Evolutionary conservation across 495 filamentous ascomycete genomes (phyloP).

Genomic region (Hypomontagnella monticulosa): DNA sequence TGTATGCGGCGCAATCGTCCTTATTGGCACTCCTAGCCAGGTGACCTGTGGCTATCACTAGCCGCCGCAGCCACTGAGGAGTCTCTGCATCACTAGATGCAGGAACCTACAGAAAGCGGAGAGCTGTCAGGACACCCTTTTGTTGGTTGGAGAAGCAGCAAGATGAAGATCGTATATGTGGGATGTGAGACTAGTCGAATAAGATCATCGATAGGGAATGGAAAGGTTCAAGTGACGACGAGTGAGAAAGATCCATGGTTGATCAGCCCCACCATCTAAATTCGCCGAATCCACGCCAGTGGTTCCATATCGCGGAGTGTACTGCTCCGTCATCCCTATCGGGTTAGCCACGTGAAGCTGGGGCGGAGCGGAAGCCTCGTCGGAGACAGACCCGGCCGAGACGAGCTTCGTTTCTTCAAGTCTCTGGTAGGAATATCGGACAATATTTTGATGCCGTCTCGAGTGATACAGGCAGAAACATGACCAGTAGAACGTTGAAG

Average conservation of each 20-base stretch:
- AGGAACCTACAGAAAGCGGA: constrained; percentile 17
- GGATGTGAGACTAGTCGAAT: background rate
- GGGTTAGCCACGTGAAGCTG: constrained; percentile 40
- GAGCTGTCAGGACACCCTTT: background rate
- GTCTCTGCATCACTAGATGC: constrained; percentile 25
- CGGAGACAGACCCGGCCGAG: constrained; percentile 25
- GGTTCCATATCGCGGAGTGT: constrained; percentile 45
- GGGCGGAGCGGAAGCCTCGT: constrained; percentile 23
- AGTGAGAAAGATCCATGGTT: background rate
- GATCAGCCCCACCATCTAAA: constrained; percentile 2
- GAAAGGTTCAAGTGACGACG: constrained; percentile 7
- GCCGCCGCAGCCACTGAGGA: constrained; percentile 4
- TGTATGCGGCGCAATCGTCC: constrained; percentile 8
- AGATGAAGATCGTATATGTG: constrained; percentile 7
- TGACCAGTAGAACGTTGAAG: no score
- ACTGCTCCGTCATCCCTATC: constrained; percentile 46
- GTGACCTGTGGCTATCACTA: constrained; percentile 23
- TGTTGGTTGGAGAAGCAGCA: constrained; percentile 6
- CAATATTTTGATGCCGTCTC: background rate
- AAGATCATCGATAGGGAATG: background rate
- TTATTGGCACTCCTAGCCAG: constrained; percentile 15
- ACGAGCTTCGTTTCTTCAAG: no score
- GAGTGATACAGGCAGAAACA: no score
- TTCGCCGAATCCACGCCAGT: constrained; percentile 23
- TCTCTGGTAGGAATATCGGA: background rate